These are phyloP conservation scores for Hypericum perforatum DNA, from an alignment of 345 rosid species.

Conservation along the genomic window DNA sequence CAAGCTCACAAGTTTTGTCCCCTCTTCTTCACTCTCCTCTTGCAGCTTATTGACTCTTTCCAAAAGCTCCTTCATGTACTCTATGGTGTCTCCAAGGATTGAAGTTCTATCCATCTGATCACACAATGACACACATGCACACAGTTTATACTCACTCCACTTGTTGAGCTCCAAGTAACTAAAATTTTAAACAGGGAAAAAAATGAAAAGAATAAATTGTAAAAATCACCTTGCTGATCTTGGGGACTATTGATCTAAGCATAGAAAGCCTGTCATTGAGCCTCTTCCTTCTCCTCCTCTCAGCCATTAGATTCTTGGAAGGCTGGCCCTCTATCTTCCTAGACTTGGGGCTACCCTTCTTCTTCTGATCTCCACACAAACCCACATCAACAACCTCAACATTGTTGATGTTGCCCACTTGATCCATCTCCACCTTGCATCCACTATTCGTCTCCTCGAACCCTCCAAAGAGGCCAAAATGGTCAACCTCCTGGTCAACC, in stretches of 20 bases:
- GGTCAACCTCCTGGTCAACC: conserved; percentile 36
- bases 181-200: conserved; percentile 12
- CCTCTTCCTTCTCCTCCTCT: conserved; percentile 76
- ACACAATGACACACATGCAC: not conserved
- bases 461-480: conserved; percentile 18
- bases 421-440: conserved; percentile 31
- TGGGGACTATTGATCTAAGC: conserved; percentile 90
- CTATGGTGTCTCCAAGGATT: conserved; percentile 62
- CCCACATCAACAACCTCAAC: conserved; percentile 28
- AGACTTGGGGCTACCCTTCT: conserved; percentile 20
- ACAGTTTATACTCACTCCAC: not conserved
- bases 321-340: conserved; percentile 79
- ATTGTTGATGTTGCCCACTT: conserved; percentile 6
- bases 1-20: conserved; percentile 21
- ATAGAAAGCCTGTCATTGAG: conserved; percentile 75
- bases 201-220: not conserved
- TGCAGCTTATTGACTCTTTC: conserved; percentile 48
- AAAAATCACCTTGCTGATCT: conserved; percentile 70
- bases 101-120: conserved; percentile 67
- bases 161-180: not conserved
- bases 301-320: conserved; percentile 86
- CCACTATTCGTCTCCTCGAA: conserved; percentile 23
- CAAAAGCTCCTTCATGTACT: conserved; percentile 45
- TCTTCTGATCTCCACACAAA: conserved; percentile 24
- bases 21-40: conserved; percentile 29